Conservation (phyloP, 257 asterid species). For the Apocynum venetum region DNA sequence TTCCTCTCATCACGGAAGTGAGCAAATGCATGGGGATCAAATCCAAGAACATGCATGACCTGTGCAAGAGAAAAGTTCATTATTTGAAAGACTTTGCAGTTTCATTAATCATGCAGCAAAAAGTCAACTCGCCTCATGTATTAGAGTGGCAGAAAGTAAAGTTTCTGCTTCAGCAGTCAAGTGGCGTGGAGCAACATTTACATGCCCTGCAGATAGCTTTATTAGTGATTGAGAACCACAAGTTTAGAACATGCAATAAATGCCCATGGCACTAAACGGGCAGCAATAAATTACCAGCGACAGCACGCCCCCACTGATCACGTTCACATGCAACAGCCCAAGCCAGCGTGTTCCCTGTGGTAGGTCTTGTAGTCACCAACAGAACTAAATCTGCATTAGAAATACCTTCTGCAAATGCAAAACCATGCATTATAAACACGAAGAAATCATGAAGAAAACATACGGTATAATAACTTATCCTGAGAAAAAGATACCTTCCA, state of each 20-base stretch:
- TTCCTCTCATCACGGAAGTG: slow-evolving; percentile 96
- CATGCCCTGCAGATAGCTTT: slow-evolving; percentile 62
- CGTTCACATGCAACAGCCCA: slow-evolving; percentile 99
- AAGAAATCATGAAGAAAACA: not conserved
- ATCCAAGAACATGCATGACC: slow-evolving; percentile 97
- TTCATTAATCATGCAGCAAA: slow-evolving; percentile 1
- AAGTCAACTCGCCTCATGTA: slow-evolving; percentile 66
- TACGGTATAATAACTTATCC: not conserved
- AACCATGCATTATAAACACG: not conserved
- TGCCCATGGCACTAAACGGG: not conserved
- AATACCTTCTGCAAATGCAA: slow-evolving; percentile 66
- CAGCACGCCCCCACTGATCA: slow-evolving; percentile 99
- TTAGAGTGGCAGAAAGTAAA: slow-evolving; percentile 83
- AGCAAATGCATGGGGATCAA: slow-evolving; percentile 95
- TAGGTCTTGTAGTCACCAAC: slow-evolving; percentile 92
- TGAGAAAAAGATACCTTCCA: slow-evolving; percentile 62
- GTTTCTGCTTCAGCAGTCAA: slow-evolving; percentile 97
- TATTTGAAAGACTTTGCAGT: not conserved
- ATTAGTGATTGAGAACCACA: not conserved
- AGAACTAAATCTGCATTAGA: slow-evolving; percentile 90
- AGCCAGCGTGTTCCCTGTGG: slow-evolving; percentile 91
- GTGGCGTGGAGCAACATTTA: slow-evolving; percentile 98
- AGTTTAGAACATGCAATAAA: not conserved
- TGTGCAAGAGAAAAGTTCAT: slow-evolving; percentile 22
- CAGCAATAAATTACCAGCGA: slow-evolving; percentile 62